Conservation (phyloP, 768 basidiomycete species). For the Scleroderma bovista region DNA sequence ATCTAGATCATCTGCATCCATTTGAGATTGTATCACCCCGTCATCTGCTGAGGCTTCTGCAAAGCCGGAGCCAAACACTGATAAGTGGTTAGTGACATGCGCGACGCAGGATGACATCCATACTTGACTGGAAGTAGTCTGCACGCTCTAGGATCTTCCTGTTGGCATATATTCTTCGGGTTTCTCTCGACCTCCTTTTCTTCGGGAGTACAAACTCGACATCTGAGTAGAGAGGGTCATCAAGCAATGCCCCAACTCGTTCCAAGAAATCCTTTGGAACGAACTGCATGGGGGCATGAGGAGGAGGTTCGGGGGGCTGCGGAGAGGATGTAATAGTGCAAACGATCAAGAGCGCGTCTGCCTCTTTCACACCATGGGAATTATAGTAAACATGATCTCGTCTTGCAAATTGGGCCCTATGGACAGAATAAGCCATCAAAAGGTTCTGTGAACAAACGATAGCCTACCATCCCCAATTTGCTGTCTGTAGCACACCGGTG, state of each 20-base stretch:
- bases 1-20: constrained; percentile 33
- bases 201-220: constrained; percentile 72
- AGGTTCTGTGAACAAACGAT: neutral
- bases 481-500: constrained; percentile 42
- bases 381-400: constrained; percentile 67
- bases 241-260: constrained; percentile 67
- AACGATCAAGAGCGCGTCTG: constrained; percentile 69
- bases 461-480: constrained; percentile 81
- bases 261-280: constrained; percentile 67
- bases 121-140: constrained; percentile 77
- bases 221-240: constrained; percentile 83
- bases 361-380: constrained; percentile 42
- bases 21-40: constrained; percentile 17
- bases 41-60: constrained; percentile 45
- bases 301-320: constrained; percentile 40
- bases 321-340: constrained; percentile 76
- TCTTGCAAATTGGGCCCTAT: constrained; percentile 74
- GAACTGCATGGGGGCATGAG: constrained; percentile 40
- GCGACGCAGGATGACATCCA: constrained; percentile 4
- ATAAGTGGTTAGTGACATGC: neutral
- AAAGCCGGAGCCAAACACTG: constrained; percentile 74
- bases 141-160: constrained; percentile 61
- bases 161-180: constrained; percentile 58
- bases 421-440: constrained; percentile 1
- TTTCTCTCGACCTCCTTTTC: constrained; percentile 32